A percentile compares a stretch with the other conserved stretches of the same genome.
phyloP scores from a whole-genome alignment of 768 basidiomycete genomes.

The Sutorius australiensis region DNA sequence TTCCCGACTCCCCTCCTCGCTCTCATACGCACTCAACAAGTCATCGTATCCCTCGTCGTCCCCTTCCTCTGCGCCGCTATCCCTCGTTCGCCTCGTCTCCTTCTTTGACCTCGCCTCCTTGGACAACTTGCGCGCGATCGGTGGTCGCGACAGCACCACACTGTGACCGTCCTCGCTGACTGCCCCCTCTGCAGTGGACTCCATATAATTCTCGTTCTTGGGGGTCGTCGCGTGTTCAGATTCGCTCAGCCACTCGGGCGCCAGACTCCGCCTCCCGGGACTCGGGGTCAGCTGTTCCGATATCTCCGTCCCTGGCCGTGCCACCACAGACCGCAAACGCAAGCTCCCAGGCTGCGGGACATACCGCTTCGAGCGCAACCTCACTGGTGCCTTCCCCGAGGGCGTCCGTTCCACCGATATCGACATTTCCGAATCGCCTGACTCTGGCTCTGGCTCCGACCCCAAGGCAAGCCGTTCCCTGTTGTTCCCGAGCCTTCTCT shows the following conservation, averaged over 20 bases:
- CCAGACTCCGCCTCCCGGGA: conserved; percentile 46
- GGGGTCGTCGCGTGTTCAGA: conserved; percentile 56
- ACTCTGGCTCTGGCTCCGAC: conserved; percentile 29
- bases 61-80: conserved; percentile 71
- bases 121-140: conserved; percentile 29
- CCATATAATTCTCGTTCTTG: conserved; percentile 45
- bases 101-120: conserved; percentile 41
- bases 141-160: conserved; percentile 23
- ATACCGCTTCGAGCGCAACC: conserved; percentile 53
- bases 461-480: background rate
- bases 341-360: conserved; percentile 45
- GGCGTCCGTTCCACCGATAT: conserved; percentile 29
- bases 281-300: conserved; percentile 37
- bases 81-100: conserved; percentile 39
- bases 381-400: conserved; percentile 35
- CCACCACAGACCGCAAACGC: conserved; percentile 34
- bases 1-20: conserved; percentile 51
- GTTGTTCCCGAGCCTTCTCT: background rate
- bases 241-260: conserved; percentile 53
- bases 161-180: background rate
- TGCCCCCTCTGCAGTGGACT: conserved; percentile 16
- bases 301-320: background rate
- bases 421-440: conserved; percentile 41
- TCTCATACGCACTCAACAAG: conserved; percentile 76
- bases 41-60: conserved; percentile 77